Conservation (phyloP, 768 basidiomycete genomes). For the Goffeauzyma gilvescens region DNA sequence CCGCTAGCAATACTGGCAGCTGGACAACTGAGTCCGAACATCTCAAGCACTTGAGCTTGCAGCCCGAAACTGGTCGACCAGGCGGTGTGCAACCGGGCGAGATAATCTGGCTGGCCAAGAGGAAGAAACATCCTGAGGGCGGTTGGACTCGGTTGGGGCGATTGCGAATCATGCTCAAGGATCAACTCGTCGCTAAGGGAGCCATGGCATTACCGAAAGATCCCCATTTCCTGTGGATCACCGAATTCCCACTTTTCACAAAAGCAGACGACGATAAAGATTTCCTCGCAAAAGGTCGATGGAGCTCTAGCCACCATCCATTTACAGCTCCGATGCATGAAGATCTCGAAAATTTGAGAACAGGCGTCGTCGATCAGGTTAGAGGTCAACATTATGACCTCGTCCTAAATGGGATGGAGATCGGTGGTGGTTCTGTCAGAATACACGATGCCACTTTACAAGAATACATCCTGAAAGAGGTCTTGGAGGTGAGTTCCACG, state of each 20-base stretch:
- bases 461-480: slow-evolving; percentile 53
- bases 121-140: slow-evolving; percentile 39
- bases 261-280: slow-evolving; percentile 73
- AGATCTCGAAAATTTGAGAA: slow-evolving; percentile 59
- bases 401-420: slow-evolving; percentile 79
- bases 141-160: slow-evolving; percentile 67
- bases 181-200: slow-evolving; percentile 50
- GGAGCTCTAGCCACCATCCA: slow-evolving; percentile 85
- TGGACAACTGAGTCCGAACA: slow-evolving; percentile 24
- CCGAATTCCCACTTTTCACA: slow-evolving; percentile 85
- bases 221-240: slow-evolving; percentile 85
- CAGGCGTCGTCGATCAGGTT: slow-evolving; percentile 44
- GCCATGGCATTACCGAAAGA: slow-evolving; percentile 40
- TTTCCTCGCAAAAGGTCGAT: slow-evolving; percentile 62
- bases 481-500: slow-evolving; percentile 49
- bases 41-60: slow-evolving; percentile 15
- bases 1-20: slow-evolving; percentile 16
- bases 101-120: slow-evolving; percentile 28
- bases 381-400: slow-evolving; percentile 94
- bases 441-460: slow-evolving; percentile 78
- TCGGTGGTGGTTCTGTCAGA: slow-evolving; percentile 83
- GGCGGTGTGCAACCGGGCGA: slow-evolving; percentile 28
- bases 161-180: slow-evolving; percentile 44
- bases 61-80: slow-evolving; percentile 14
- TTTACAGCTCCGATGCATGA: slow-evolving; percentile 91